Evolutionary conservation across 345 rosid species (phyloP).

Genomic region (Lepidium aucheri): DNA sequence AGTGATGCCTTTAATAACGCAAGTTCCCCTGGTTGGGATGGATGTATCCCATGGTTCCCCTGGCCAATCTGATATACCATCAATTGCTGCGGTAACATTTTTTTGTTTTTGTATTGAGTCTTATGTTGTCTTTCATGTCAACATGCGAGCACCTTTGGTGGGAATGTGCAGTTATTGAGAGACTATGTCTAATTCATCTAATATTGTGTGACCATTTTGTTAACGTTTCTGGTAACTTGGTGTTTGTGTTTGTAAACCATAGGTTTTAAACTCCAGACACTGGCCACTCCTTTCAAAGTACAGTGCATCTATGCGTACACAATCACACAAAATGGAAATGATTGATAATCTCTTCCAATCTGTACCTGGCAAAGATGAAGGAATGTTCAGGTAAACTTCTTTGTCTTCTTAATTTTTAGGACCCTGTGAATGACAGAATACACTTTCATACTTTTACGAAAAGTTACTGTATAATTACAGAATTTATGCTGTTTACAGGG

Average conservation of each 20-base stretch:
- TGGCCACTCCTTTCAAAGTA: constrained; percentile 89
- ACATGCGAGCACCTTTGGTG: not conserved
- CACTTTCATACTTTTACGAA: not conserved
- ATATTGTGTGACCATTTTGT: not conserved
- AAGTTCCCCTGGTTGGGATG: constrained; percentile 88
- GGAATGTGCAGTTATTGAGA: not conserved
- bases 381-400: constrained; percentile 47
- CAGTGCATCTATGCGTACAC: constrained; percentile 83
- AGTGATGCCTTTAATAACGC: constrained; percentile 57
- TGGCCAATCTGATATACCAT: constrained; percentile 74
- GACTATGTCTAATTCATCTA: not conserved
- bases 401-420: not conserved
- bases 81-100: constrained; percentile 79
- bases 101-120: not conserved
- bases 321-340: constrained; percentile 81
- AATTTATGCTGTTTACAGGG: constrained; percentile 39
- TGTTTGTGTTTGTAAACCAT: not conserved
- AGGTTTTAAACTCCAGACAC: constrained; percentile 76
- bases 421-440: not conserved
- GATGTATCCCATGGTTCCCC: constrained; percentile 99
- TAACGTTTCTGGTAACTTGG: not conserved
- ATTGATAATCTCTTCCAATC: constrained; percentile 63
- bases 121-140: not conserved
- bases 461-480: not conserved
- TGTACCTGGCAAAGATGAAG: constrained; percentile 56